Percentiles rank a stretch among this genome's conserved stretches.
These are phyloP conservation scores for Phytophthora sansomeana DNA, from an alignment of 352 stramenopile species.

Conservation along the genomic window DNA sequence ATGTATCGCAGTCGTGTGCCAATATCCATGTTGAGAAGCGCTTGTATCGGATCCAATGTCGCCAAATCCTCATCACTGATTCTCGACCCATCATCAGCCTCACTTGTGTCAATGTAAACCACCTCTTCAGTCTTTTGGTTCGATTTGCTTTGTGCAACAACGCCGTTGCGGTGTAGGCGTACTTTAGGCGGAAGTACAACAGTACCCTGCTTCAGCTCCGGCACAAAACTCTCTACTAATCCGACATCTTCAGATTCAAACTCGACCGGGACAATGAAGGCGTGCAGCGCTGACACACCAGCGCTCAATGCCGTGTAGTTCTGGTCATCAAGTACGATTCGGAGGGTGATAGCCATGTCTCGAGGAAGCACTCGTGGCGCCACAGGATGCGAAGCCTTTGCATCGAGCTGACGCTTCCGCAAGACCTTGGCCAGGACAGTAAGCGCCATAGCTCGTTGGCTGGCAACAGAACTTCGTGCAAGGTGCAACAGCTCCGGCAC, in stretches of 20 bases:
- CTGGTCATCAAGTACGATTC: constrained; percentile 66
- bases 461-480: constrained; percentile 73
- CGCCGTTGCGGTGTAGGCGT: constrained; percentile 52
- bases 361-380: constrained; percentile 48
- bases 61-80: constrained; percentile 64
- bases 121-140: constrained; percentile 37
- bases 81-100: constrained; percentile 43
- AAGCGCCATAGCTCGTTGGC: constrained; percentile 74
- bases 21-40: constrained; percentile 66
- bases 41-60: constrained; percentile 64
- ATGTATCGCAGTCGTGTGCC: constrained; percentile 58
- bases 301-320: constrained; percentile 68
- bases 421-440: constrained; percentile 73
- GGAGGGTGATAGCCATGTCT: constrained; percentile 57
- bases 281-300: constrained; percentile 59
- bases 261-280: constrained; percentile 53
- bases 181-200: constrained; percentile 41
- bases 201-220: constrained; percentile 41
- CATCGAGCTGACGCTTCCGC: constrained; percentile 41
- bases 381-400: constrained; percentile 20
- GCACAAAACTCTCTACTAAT: background rate
- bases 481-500: constrained; percentile 76
- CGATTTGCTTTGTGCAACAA: background rate
- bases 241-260: background rate
- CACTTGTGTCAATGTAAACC: constrained; percentile 59